phyloP scores from a whole-genome alignment of 2,329 filamentous ascomycete species.

The Microdochium nivale region DNA sequence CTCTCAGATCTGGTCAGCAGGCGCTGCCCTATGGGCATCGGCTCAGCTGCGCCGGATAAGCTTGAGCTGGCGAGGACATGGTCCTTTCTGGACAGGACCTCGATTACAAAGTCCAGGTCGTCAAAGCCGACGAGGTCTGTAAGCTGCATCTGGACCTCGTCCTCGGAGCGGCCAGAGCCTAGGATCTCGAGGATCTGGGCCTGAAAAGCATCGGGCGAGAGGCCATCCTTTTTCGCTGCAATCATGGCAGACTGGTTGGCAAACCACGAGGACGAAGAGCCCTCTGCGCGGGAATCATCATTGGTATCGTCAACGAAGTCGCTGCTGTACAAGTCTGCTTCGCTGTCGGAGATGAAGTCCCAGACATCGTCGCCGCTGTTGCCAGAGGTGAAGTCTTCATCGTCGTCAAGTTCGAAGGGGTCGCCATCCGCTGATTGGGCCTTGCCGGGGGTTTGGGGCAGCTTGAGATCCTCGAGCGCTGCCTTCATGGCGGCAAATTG shows the following conservation, averaged over 20 bases:
- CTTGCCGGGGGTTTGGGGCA: constrained; percentile 30
- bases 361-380: constrained; percentile 75
- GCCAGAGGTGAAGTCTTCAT: constrained; percentile 44
- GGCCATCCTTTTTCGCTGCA: constrained; percentile 53
- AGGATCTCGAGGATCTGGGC: constrained; percentile 71
- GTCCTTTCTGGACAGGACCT: constrained; percentile 70
- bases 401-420: constrained; percentile 54
- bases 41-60: constrained; percentile 22
- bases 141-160: constrained; percentile 84
- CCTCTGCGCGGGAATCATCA: constrained; percentile 15
- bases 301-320: constrained; percentile 47
- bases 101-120: constrained; percentile 86
- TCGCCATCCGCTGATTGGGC: constrained; percentile 40
- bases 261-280: constrained; percentile 63
- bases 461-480: constrained; percentile 65
- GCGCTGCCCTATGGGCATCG: constrained; percentile 30
- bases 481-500: constrained; percentile 82
- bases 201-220: constrained; percentile 62
- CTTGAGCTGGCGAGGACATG: constrained; percentile 49
- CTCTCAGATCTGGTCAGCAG: constrained; percentile 71
- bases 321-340: constrained; percentile 56
- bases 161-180: constrained; percentile 56
- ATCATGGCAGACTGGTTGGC: constrained; percentile 57
- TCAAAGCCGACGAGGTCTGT: constrained; percentile 89
- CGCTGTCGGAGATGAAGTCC: constrained; percentile 78